Evolutionary conservation across 2,329 filamentous ascomycete genomes (phyloP).

Genomic region (Arthrobotrys pseudoclavata): DNA sequence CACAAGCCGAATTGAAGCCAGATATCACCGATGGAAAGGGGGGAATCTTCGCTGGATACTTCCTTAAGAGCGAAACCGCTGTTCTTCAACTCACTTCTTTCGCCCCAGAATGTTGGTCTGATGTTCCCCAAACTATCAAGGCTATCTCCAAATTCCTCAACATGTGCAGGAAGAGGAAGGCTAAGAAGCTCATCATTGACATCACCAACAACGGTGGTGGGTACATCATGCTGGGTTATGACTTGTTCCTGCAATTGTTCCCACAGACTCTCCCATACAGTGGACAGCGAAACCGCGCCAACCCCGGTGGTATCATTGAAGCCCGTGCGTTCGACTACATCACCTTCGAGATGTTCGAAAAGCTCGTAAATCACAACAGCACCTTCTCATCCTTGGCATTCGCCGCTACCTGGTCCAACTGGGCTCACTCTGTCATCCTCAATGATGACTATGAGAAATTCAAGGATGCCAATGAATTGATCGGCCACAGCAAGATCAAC

Average conservation of each 20-base stretch:
- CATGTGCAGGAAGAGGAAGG: slow-evolving; percentile 68
- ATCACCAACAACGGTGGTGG: slow-evolving; percentile 74
- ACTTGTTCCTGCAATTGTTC: slow-evolving; percentile 71
- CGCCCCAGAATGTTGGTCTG: slow-evolving; percentile 45
- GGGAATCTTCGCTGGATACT: slow-evolving; percentile 56
- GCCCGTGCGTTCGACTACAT: slow-evolving; percentile 69
- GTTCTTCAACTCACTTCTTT: slow-evolving; percentile 53
- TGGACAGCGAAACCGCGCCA: slow-evolving; percentile 61
- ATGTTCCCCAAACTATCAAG: slow-evolving; percentile 45
- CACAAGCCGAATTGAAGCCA: slow-evolving; percentile 36
- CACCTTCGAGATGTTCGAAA: slow-evolving; percentile 69
- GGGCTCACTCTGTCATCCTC: slow-evolving; percentile 65
- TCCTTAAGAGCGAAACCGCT: slow-evolving; percentile 53
- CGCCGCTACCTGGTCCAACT: slow-evolving; percentile 68
- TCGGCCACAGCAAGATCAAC: slow-evolving; percentile 67
- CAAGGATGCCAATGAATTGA: slow-evolving; percentile 71
- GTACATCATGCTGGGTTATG: slow-evolving; percentile 73
- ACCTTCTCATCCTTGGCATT: slow-evolving; percentile 64
- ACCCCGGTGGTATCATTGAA: slow-evolving; percentile 67
- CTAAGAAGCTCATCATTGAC: slow-evolving; percentile 74
- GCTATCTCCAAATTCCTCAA: slow-evolving; percentile 49
- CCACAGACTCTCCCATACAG: slow-evolving; percentile 11
- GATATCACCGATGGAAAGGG: slow-evolving; percentile 38
- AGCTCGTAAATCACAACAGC: slow-evolving; percentile 66
- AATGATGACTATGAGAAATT: slow-evolving; percentile 65